Conservation (phyloP, 148 eudicot species). For the Salicornia ramosissima region DNA sequence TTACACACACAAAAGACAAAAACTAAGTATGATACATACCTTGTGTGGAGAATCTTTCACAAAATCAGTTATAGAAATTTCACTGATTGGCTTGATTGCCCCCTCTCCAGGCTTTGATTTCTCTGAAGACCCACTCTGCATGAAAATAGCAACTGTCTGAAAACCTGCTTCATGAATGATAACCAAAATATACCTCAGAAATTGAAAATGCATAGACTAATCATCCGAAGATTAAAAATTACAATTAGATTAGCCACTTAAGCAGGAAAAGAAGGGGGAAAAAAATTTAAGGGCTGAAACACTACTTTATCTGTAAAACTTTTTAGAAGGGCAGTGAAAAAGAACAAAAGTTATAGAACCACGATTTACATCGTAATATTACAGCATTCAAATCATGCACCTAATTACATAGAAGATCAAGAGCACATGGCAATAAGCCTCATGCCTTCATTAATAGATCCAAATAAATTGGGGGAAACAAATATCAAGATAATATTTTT, state of each 20-base stretch:
- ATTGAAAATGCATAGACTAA: constrained; percentile 33
- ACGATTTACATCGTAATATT: neutral
- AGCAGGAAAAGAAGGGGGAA: neutral
- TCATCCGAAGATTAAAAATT: neutral
- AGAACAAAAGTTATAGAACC: neutral
- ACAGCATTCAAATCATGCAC: constrained; percentile 3
- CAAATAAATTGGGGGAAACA: neutral
- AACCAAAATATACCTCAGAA: constrained; percentile 87
- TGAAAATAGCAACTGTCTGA: constrained; percentile 99
- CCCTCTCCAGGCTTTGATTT: constrained; percentile 46
- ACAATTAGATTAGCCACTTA: constrained; percentile 3
- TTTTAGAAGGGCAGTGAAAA: neutral
- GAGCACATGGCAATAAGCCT: neutral
- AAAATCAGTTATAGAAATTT: constrained; percentile 36
- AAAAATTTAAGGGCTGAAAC: too few species aligned
- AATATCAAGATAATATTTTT: neutral
- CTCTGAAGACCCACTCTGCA: constrained; percentile 86
- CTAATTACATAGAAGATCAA: constrained; percentile 9
- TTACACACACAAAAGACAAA: constrained; percentile 1
- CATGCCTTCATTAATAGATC: neutral
- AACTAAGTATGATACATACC: constrained; percentile 40
- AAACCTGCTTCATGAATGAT: constrained; percentile 98
- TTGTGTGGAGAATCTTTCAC: constrained; percentile 84
- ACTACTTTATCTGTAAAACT: neutral
- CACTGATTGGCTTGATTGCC: constrained; percentile 37